A percentile compares a stretch with the other conserved stretches of the same genome.
phyloP scores from a whole-genome alignment of 805 yeast species.

The Pachysolen tannophilus region DNA sequence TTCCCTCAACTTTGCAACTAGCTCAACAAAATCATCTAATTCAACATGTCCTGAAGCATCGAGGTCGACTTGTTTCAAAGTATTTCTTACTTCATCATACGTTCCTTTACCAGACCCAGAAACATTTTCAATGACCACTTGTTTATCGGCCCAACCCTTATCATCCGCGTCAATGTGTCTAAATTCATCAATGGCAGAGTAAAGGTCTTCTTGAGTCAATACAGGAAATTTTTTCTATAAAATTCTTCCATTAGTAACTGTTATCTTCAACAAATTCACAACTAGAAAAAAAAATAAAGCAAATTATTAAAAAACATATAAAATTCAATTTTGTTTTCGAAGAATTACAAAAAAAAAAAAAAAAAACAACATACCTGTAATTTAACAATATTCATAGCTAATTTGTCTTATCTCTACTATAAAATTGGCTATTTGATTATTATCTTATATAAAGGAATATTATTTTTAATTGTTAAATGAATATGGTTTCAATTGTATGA shows the following conservation, averaged over 20 bases:
- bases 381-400: slow-evolving; percentile 55
- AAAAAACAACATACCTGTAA: slow-evolving; percentile 38
- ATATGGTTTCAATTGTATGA: no score
- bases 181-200: slow-evolving; percentile 79
- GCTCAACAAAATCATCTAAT: slow-evolving; percentile 84
- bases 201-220: slow-evolving; percentile 79
- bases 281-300: background rate
- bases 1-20: slow-evolving; percentile 74
- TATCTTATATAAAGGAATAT: no score
- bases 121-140: slow-evolving; percentile 77
- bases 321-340: background rate
- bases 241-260: no score
- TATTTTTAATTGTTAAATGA: no score
- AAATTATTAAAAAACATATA: slow-evolving; percentile 1
- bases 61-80: slow-evolving; percentile 81
- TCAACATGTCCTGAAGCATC: slow-evolving; percentile 98
- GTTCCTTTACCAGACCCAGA: slow-evolving; percentile 72
- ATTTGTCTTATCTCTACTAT: no score
- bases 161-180: slow-evolving; percentile 82
- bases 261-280: background rate
- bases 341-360: background rate
- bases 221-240: slow-evolving; percentile 77
- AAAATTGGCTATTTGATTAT: no score
- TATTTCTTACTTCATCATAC: slow-evolving; percentile 91
- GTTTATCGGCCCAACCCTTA: slow-evolving; percentile 91